Percentiles rank a stretch among this genome's conserved stretches.
Conservation (phyloP, 306 rosid genomes). For the Clitoria ternatea region DNA sequence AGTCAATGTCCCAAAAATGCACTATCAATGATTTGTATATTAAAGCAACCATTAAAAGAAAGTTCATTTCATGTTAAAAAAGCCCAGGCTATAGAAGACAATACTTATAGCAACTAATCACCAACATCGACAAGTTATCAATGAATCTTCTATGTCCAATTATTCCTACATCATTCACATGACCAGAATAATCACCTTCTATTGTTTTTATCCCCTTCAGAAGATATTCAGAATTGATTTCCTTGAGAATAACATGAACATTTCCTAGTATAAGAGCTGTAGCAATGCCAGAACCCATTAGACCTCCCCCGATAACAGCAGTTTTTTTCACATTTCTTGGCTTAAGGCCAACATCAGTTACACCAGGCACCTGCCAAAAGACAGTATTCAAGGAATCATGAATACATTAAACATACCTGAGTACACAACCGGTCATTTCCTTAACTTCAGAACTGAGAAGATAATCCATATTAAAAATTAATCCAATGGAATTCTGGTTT, state of each 20-base stretch:
- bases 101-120: background rate
- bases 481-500: background rate
- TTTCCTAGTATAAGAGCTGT: constrained; percentile 77
- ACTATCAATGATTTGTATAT: background rate
- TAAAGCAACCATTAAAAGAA: background rate
- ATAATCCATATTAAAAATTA: constrained; percentile 18
- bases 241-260: constrained; percentile 76
- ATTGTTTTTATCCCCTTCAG: constrained; percentile 59
- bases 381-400: background rate
- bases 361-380: constrained; percentile 75
- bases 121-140: background rate
- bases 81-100: background rate
- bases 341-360: constrained; percentile 83
- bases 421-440: background rate
- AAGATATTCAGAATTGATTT: constrained; percentile 80
- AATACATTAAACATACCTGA: constrained; percentile 3
- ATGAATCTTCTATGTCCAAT: background rate
- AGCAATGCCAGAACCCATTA: constrained; percentile 99
- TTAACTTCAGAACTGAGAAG: background rate
- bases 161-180: background rate
- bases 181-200: constrained; percentile 56
- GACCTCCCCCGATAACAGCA: constrained; percentile 96
- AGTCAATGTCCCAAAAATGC: background rate
- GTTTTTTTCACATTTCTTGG: constrained; percentile 84
- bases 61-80: background rate